Percentiles rank a stretch among this genome's conserved stretches.
phyloP scores from a whole-genome alignment of 139 green algal genomes.

The Bryopsis sp. region DNA sequence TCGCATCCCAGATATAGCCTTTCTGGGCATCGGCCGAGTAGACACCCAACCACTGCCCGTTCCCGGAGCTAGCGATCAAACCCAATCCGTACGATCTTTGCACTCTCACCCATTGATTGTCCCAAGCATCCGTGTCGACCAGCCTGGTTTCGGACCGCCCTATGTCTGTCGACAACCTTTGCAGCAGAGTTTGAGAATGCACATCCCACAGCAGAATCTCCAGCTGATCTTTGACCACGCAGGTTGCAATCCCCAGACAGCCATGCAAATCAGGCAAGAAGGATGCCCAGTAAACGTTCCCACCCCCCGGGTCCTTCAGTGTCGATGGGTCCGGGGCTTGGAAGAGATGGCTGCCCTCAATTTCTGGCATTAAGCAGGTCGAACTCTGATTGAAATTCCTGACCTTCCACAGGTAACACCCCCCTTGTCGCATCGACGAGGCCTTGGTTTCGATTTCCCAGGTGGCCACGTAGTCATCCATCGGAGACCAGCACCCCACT shows the following conservation, averaged over 20 bases:
- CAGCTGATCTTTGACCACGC: not conserved
- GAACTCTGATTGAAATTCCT: no score
- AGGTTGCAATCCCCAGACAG: slow-evolving; percentile 1
- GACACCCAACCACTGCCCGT: not conserved
- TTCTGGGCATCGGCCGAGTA: not conserved
- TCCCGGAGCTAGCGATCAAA: not conserved
- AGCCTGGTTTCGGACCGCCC: not conserved
- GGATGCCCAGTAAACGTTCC: no score
- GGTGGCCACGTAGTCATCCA: not conserved
- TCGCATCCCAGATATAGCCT: slow-evolving; percentile 3
- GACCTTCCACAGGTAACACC: not conserved
- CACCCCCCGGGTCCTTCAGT: no score
- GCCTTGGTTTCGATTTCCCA: not conserved
- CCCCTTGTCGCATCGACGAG: no score
- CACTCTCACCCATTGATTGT: not conserved
- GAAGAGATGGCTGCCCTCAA: no score
- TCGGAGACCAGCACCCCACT: slow-evolving; percentile 6
- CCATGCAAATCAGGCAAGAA: no score
- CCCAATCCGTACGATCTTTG: slow-evolving; percentile 1
- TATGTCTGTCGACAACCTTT: slow-evolving; percentile 2
- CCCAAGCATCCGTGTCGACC: not conserved
- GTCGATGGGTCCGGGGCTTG: no score
- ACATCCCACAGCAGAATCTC: slow-evolving; percentile 14
- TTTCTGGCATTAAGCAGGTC: no score
- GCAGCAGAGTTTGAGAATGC: not conserved